These are phyloP conservation scores for Mentha longifolia DNA, from an alignment of 257 asterid species.

Conservation along the genomic window DNA sequence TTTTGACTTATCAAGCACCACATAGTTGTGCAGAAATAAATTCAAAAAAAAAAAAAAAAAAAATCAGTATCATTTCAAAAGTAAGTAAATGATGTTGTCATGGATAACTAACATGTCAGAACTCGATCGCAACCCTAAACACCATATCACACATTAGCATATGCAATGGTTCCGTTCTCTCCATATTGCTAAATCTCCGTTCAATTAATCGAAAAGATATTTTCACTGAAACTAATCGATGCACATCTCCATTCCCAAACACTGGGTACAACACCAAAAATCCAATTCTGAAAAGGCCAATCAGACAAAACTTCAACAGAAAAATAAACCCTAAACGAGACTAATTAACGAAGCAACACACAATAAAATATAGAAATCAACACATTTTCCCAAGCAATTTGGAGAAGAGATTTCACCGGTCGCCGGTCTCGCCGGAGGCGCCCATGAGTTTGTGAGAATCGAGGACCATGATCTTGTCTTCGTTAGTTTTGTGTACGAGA, in stretches of 20 bases:
- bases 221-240: background rate
- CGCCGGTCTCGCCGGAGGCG: conserved; percentile 97
- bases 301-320: background rate
- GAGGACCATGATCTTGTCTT: conserved; percentile 89
- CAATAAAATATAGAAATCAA: background rate
- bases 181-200: background rate
- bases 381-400: background rate
- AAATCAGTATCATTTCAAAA: background rate
- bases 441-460: conserved; percentile 98
- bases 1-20: background rate
- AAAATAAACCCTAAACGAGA: conserved; percentile 25
- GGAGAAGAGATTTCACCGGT: conserved; percentile 54
- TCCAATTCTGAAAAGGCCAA: conserved; percentile 24
- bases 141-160: background rate
- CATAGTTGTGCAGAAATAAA: background rate
- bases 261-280: background rate
- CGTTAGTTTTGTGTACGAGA: conserved; percentile 91
- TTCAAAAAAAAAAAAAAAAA: too few species aligned
- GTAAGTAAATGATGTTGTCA: background rate
- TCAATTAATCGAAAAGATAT: background rate
- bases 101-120: conserved; percentile 8
- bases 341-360: background rate
- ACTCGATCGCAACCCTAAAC: conserved; percentile 17
- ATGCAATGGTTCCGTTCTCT: too few species aligned
- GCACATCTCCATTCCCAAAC: background rate